A percentile compares a stretch with the other conserved stretches of the same genome.
These are phyloP conservation scores for Tolypocladium inflatum DNA, from an alignment of 2,329 filamentous ascomycete species.

Conservation along the genomic window DNA sequence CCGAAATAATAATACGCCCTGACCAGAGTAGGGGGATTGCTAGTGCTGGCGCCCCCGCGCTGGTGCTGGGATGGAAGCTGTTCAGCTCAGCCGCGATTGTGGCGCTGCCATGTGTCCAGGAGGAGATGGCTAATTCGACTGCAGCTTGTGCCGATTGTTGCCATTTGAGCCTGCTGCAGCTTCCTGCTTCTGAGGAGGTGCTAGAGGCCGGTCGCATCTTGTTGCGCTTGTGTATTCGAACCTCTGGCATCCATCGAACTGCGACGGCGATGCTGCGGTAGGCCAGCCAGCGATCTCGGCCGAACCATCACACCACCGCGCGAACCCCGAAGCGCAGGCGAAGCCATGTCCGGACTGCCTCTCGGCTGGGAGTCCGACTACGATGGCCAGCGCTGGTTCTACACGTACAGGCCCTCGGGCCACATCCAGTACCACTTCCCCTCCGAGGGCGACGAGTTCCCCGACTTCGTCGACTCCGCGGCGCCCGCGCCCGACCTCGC, in stretches of 20 bases:
- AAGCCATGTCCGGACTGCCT: slow-evolving; percentile 30
- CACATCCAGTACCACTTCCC: slow-evolving; percentile 48
- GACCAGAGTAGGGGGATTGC: no score
- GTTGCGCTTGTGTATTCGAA: not conserved
- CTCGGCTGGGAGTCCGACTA: slow-evolving; percentile 49
- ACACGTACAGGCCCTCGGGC: slow-evolving; percentile 44
- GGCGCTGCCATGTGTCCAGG: not conserved
- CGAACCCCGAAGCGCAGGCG: not conserved
- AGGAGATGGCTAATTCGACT: not conserved
- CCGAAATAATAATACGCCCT: not conserved
- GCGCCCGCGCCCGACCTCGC: slow-evolving; percentile 29
- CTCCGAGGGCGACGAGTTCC: slow-evolving; percentile 47
- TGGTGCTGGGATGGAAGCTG: not conserved
- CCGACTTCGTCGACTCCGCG: slow-evolving; percentile 35
- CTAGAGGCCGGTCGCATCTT: not conserved
- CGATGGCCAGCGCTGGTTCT: slow-evolving; percentile 49
- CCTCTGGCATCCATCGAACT: not conserved
- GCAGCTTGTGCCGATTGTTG: not conserved
- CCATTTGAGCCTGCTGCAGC: not conserved
- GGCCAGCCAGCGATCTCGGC: not conserved
- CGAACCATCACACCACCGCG: not conserved
- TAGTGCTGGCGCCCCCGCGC: no score
- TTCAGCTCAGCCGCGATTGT: not conserved
- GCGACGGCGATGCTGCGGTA: not conserved
- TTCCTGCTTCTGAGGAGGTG: not conserved